These are phyloP conservation scores for Jatropha podagrica DNA, from an alignment of 441 rosid species.

Conservation along the genomic window DNA sequence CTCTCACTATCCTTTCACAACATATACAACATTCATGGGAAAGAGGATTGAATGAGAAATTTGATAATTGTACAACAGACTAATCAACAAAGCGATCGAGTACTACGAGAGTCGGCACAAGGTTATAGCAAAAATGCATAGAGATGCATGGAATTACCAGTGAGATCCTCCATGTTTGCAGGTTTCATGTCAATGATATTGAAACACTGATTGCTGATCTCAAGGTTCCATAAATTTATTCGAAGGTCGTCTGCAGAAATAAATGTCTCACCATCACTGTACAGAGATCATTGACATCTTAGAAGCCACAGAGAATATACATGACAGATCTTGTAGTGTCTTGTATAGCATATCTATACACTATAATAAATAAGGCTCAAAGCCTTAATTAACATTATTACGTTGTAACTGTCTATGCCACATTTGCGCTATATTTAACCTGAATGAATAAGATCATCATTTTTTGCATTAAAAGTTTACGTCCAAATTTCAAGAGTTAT, in stretches of 20 bases:
- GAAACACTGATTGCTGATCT: constrained; percentile 62
- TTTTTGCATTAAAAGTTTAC: no score
- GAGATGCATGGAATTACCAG: constrained; percentile 41
- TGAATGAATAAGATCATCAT: no score
- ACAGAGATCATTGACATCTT: constrained; percentile 30
- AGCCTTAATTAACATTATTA: no score
- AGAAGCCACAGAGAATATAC: constrained; percentile 21
- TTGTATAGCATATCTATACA: not conserved
- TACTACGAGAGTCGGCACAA: not conserved
- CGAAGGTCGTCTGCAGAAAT: constrained; percentile 77
- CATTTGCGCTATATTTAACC: no score
- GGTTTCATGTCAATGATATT: constrained; percentile 78
- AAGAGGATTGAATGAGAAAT: not conserved
- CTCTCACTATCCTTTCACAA: not conserved
- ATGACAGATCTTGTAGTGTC: not conserved
- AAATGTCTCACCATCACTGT: constrained; percentile 80
- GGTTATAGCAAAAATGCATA: not conserved
- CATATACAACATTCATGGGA: not conserved
- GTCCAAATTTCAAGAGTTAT: no score
- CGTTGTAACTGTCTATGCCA: no score
- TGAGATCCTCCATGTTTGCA: constrained; percentile 70
- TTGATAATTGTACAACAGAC: not conserved
- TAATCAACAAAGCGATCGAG: not conserved
- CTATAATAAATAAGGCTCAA: no score
- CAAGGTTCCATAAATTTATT: constrained; percentile 76